Evolutionary conservation across 805 yeast genomes (phyloP).

Genomic region (Suhomyces sp.): DNA sequence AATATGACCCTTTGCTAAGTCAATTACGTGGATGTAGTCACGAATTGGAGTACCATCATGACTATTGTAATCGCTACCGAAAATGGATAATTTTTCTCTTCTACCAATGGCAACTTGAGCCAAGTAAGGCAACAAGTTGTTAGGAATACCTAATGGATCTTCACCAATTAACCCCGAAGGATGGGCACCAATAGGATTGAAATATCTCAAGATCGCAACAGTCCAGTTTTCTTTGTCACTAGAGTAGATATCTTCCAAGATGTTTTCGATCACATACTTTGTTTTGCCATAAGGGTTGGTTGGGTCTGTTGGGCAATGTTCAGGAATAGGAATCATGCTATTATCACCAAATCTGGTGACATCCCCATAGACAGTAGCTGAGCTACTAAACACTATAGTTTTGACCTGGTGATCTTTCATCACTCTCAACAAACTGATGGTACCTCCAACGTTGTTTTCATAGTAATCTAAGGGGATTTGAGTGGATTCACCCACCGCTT

Average conservation of each 20-base stretch:
- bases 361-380: slow-evolving; percentile 85
- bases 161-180: slow-evolving; percentile 80
- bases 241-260: slow-evolving; percentile 52
- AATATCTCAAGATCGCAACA: slow-evolving; percentile 68
- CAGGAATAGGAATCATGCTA: slow-evolving; percentile 79
- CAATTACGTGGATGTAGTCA: slow-evolving; percentile 80
- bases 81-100: slow-evolving; percentile 62
- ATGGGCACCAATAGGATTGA: slow-evolving; percentile 86
- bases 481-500: slow-evolving; percentile 80
- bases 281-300: slow-evolving; percentile 79
- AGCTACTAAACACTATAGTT: slow-evolving; percentile 68
- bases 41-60: slow-evolving; percentile 81
- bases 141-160: slow-evolving; percentile 76
- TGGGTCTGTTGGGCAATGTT: slow-evolving; percentile 71
- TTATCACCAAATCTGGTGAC: slow-evolving; percentile 58
- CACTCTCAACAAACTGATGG: slow-evolving; percentile 54
- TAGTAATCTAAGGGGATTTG: slow-evolving; percentile 66
- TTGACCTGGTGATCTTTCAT: slow-evolving; percentile 49
- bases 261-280: slow-evolving; percentile 62
- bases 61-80: slow-evolving; percentile 69
- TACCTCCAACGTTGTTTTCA: slow-evolving; percentile 65
- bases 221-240: slow-evolving; percentile 45
- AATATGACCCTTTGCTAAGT: slow-evolving; percentile 74
- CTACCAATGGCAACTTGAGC: slow-evolving; percentile 79
- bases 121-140: slow-evolving; percentile 70